Base-by-base conservation (phyloP, 2,329 filamentous ascomycete genomes). In the Hirsutella rhossiliensis region DNA sequence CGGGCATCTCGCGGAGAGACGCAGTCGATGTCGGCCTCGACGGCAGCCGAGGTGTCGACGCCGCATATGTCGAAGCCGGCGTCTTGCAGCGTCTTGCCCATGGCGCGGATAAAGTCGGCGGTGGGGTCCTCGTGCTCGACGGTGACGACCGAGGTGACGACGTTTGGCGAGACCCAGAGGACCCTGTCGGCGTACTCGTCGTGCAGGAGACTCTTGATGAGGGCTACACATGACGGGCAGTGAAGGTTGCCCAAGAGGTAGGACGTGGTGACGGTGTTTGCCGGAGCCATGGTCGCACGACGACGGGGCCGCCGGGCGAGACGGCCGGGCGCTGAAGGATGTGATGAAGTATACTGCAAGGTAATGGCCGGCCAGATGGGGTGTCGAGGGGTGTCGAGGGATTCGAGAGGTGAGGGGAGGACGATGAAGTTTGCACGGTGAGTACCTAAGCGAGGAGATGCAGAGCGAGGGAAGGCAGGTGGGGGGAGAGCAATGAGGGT, bases 171-270 rank as follows among this genome's bases (percentile, higher is more conserved):
- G 28, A 86, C 73, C 64, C 75, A 78, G 44, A 56, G 67, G 65
- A 67, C 65, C 55, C 57, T 73, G 63, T 55, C 60, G 43, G 52
- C 56, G 51, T 64, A 75, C 18, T 60, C 59, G 38, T 66, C 69
- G 46, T 58, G 67, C 46, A 87, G 63, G 47, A 73, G 69, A 43
- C 72, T 65, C 54, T 78, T 71, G 56, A 88, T 86, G 51, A 73
- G 70, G 31, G 75, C 73, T 41, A 86, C 77, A 59, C 84, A 88
- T 47, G 82, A 84, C 13, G 82, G 79, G 64, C 84, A 87, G 62
- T 88, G 84, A n/a, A 88, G 70, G 60, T 88, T 87, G 48, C 73
- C 76, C 52, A 88, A 67, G 48, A 87, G 70, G 55, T 82, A 78
- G 30, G 76, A 80, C 2, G 76, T 81, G 12, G 70, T 74, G 46